Evolutionary conservation across 2,329 filamentous ascomycete genomes (phyloP), one percentile per base, ranked within the genome.

Genomic region (Penicillium capsulatum): DNA sequence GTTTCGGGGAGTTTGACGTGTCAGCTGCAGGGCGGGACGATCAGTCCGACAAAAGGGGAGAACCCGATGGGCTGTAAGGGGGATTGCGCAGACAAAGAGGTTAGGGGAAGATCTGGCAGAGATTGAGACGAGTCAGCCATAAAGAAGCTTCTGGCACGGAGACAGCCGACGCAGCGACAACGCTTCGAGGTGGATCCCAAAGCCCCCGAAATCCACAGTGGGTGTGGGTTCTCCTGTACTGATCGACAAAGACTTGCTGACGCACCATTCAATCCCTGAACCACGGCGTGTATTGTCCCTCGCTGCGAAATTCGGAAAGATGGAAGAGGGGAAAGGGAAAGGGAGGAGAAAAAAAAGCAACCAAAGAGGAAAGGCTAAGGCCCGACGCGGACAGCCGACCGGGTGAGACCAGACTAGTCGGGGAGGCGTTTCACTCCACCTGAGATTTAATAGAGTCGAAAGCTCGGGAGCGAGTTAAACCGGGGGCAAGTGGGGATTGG

Each of bases 151-250:
- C 42, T 39, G 38, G 42, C 33, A 45, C 42, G 45, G 45, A 41
- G 37, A 45, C 36, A 27, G 22, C 32, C 36, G 31, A 32, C 38
- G 34, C 38, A n/a, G 31, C 36, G 36, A 30, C 50, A 40, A 47
- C 36, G 45, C 42, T 16, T 53, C 52, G 52, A 50, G 52, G 52
- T 48, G 35, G 47, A 55, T 55, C 50, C 47, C 40, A 44, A 35
- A 19, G 45, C 48, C 37, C 34, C 31, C 38, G 37, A 47, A 52
- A 52, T 48, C 52, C 52, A 55, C 52, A 39, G 48, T 50, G 47
- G 50, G 36, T 40, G 51, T 40, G 16, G 26, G 31, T n/a, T n/a
- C n/a, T n/a, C n/a, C n/a, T n/a, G n/a, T n/a, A n/a, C n/a, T n/a
- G n/a, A n/a, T n/a, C n/a, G n/a, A n/a, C n/a, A n/a, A n/a, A n/a